Percentiles rank a stretch among this genome's conserved stretches.
These are phyloP conservation scores for Adansonia madagascariensis DNA, from an alignment of 441 rosid species.

Conservation along the genomic window DNA sequence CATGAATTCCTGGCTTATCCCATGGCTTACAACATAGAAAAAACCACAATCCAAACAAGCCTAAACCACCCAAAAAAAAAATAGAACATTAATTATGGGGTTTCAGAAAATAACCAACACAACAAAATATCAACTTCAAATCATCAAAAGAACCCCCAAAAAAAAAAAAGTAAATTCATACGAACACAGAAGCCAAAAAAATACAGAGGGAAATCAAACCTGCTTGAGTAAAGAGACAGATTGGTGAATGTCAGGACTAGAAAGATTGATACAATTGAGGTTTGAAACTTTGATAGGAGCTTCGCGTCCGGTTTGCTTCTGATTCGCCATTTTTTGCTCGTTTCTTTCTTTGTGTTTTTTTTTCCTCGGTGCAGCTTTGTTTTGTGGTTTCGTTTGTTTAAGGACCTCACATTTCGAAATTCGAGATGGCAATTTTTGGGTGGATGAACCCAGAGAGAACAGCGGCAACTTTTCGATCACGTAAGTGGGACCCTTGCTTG, in stretches of 20 bases:
- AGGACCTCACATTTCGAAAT: neutral
- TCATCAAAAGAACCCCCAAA: neutral
- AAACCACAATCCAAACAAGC: conserved; percentile 86
- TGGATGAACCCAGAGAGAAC: neutral
- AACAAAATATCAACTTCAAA: neutral
- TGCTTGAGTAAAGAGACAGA: conserved; percentile 70
- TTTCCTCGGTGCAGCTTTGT: neutral
- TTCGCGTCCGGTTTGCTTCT: conserved; percentile 28
- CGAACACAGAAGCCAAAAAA: neutral
- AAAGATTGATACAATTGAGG: conserved; percentile 74
- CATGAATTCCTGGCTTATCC: conserved; percentile 74
- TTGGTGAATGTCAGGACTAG: conserved; percentile 43
- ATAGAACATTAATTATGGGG: neutral
- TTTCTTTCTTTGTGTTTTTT: too few species aligned
- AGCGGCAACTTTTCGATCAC: neutral
- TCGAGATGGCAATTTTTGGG: neutral
- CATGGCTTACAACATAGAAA: conserved; percentile 86
- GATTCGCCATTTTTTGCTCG: conserved; percentile 30
- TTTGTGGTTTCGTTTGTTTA: neutral
- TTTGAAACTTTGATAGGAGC: conserved; percentile 45
- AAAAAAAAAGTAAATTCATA: neutral
- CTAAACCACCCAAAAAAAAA: conserved; percentile 36
- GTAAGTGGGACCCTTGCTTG: too few species aligned
- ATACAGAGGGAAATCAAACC: conserved; percentile 37
- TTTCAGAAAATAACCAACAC: neutral